Conservation (phyloP, 2,329 filamentous ascomycete genomes). For the Ilyonectria sp. region DNA sequence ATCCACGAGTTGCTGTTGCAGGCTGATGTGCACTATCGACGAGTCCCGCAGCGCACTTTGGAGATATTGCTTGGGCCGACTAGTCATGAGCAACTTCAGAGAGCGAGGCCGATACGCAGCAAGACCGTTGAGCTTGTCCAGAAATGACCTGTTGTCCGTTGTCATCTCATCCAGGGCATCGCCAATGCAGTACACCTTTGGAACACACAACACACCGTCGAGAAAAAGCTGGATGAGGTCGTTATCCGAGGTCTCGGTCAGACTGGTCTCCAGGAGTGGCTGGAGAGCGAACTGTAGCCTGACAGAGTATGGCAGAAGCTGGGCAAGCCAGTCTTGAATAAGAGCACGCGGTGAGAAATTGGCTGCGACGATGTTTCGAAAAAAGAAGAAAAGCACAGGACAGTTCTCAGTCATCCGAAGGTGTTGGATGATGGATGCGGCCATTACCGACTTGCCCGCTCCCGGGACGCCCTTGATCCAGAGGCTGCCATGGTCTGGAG, state of each 20-base stretch:
- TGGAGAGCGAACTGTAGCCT: conserved; percentile 42
- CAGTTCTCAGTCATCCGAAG: conserved; percentile 35
- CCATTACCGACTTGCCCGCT: conserved; percentile 46
- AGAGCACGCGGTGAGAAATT: conserved; percentile 43
- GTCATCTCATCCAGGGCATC: conserved; percentile 46
- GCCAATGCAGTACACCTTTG: conserved; percentile 41
- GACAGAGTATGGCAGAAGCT: conserved; percentile 38
- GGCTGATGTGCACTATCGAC: conserved; percentile 42
- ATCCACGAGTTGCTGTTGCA: conserved; percentile 41
- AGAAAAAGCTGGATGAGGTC: conserved; percentile 42
- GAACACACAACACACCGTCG: conserved; percentile 32
- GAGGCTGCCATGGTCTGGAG: conserved; percentile 41
- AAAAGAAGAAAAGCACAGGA: conserved; percentile 44
- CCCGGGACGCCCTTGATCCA: conserved; percentile 49
- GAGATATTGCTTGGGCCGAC: conserved; percentile 38
- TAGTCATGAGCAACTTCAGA: conserved; percentile 43
- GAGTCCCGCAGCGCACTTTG: conserved; percentile 39
- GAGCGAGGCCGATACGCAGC: conserved; percentile 37
- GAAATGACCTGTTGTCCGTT: conserved; percentile 32
- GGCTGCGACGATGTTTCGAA: conserved; percentile 42
- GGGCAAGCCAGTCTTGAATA: conserved; percentile 44
- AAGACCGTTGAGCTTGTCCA: conserved; percentile 39
- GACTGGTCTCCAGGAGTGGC: conserved; percentile 22
- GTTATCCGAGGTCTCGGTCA: conserved; percentile 39
- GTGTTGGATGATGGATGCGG: conserved; percentile 43